phyloP scores from a whole-genome alignment of 75 land plant species.

The Sequoia sempervirens region DNA sequence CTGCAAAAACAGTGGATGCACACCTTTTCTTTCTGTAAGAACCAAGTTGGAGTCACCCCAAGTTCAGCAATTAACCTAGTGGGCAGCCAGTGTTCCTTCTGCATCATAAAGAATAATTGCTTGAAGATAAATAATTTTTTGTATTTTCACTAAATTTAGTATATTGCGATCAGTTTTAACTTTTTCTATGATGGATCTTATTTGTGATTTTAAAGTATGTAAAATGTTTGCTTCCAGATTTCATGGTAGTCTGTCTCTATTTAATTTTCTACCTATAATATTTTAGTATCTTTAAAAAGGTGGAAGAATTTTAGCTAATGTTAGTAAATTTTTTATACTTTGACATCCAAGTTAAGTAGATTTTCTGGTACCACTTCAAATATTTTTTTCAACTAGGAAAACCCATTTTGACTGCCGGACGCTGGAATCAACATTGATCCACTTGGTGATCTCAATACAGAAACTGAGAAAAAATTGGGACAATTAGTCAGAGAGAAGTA shows the following conservation, averaged over 20 bases:
- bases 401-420: slow-evolving; percentile 37
- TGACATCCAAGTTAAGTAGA: neutral
- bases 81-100: neutral
- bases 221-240: neutral
- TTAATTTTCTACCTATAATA: neutral
- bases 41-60: neutral
- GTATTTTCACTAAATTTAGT: neutral
- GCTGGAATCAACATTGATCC: slow-evolving; percentile 84
- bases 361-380: neutral
- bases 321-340: neutral
- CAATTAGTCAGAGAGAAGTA: slow-evolving; percentile 79
- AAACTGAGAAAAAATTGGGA: slow-evolving; percentile 79
- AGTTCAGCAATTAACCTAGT: neutral
- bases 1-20: neutral
- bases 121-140: neutral
- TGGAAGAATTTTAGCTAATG: neutral
- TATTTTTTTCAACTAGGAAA: neutral
- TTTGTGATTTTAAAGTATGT: neutral
- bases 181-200: neutral
- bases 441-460: slow-evolving; percentile 83
- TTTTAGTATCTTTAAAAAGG: neutral
- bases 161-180: neutral
- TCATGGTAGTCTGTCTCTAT: neutral
- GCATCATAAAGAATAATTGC: neutral
- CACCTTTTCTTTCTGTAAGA: neutral